phyloP scores from a whole-genome alignment of 176 grass and related monocot species.

The Tuctoria greenei region DNA sequence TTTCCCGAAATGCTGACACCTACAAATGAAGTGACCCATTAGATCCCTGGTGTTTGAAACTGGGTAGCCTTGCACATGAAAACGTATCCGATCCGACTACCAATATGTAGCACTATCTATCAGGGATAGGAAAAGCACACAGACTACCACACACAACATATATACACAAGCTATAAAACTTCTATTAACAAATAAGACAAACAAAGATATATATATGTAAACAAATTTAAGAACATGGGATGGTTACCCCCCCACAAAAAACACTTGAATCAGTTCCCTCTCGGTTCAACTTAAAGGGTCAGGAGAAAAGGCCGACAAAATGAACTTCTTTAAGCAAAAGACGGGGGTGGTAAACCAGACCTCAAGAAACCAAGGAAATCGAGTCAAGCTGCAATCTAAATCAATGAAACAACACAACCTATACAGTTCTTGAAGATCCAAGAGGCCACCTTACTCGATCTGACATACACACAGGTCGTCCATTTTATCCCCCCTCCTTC shows the following conservation, averaged over 20 bases:
- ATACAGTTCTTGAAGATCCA: constrained; percentile 34
- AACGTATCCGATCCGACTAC: neutral
- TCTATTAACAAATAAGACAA: constrained; percentile 5
- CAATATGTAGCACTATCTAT: neutral
- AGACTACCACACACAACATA: too few relatives aligned
- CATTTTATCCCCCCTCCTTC: constrained; percentile 30
- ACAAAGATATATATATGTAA: neutral
- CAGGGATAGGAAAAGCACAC: constrained; percentile 19
- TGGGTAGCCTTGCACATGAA: constrained; percentile 15
- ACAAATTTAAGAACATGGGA: neutral
- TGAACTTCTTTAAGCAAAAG: constrained; percentile 8
- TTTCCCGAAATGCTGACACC: constrained; percentile 78
- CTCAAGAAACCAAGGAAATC: constrained; percentile 24
- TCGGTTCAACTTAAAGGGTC: constrained; percentile 12
- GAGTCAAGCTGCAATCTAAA: constrained; percentile 8
- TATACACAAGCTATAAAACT: neutral
- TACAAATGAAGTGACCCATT: constrained; percentile 38
- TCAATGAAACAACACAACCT: constrained; percentile 28
- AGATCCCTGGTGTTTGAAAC: constrained; percentile 10
- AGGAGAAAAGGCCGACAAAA: constrained; percentile 9
- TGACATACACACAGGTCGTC: constrained; percentile 24
- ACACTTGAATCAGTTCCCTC: constrained; percentile 2
- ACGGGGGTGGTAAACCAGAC: neutral
- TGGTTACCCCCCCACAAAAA: neutral
- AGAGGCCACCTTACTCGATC: constrained; percentile 28